A percentile compares a stretch with the other conserved stretches of the same genome.
Evolutionary conservation across 2,329 filamentous ascomycete genomes (phyloP).

Genomic region (Corniculantispora saksenae): DNA sequence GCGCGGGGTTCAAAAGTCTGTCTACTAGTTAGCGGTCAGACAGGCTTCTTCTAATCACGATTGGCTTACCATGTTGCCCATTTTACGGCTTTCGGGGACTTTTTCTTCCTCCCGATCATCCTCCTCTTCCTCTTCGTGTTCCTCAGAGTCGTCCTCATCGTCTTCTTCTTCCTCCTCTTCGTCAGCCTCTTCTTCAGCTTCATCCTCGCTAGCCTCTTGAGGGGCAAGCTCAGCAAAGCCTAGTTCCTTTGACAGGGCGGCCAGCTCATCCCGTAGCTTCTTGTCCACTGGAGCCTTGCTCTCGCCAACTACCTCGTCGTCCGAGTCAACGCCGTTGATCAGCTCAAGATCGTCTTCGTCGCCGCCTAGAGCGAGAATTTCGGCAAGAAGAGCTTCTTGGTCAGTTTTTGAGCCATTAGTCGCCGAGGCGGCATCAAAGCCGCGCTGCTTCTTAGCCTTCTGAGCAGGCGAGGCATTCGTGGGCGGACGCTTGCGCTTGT

Average conservation of each 20-base stretch:
- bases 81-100: conserved; percentile 34
- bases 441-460: conserved; percentile 41
- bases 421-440: conserved; percentile 27
- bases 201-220: conserved; percentile 40
- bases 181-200: conserved; percentile 34
- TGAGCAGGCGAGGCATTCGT: conserved; percentile 35
- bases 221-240: conserved; percentile 37
- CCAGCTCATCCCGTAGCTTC: conserved; percentile 37
- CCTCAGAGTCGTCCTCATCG: conserved; percentile 34
- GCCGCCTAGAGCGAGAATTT: conserved; percentile 66
- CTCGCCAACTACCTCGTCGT: conserved; percentile 36
- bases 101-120: conserved; percentile 30
- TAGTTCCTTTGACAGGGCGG: conserved; percentile 41
- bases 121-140: conserved; percentile 29
- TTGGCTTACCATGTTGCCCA: conserved; percentile 38
- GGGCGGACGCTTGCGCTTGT: conserved; percentile 48
- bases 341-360: conserved; percentile 65
- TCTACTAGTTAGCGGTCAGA: conserved; percentile 37
- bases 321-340: conserved; percentile 53
- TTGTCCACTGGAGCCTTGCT: conserved; percentile 44
- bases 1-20: conserved; percentile 59
- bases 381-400: conserved; percentile 54
- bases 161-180: conserved; percentile 34
- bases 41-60: conserved; percentile 17
- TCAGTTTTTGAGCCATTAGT: conserved; percentile 30